Conservation (phyloP, 768 basidiomycete species). For the Aureoboletus auriporus region DNA sequence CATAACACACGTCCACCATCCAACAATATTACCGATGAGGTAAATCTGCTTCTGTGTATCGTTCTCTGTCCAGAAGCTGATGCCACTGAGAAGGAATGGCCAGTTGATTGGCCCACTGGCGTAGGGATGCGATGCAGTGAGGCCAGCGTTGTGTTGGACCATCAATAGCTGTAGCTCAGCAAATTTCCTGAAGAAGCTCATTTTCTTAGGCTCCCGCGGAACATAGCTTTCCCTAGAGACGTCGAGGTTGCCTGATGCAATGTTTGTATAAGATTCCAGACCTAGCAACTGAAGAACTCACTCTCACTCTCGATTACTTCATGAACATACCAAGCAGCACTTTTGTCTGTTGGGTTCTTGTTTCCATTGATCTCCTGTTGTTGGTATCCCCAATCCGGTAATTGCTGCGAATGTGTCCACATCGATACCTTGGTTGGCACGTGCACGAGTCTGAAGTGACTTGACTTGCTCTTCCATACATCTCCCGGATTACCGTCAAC, state of each 20-base stretch:
- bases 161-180: slow-evolving; percentile 90
- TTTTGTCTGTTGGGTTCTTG: slow-evolving; percentile 81
- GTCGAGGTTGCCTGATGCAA: slow-evolving; percentile 53
- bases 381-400: slow-evolving; percentile 96
- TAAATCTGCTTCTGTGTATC: slow-evolving; percentile 90
- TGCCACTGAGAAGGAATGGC: slow-evolving; percentile 95
- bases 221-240: slow-evolving; percentile 44
- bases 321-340: slow-evolving; percentile 86
- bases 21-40: slow-evolving; percentile 88
- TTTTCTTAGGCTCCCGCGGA: slow-evolving; percentile 68
- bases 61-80: slow-evolving; percentile 96
- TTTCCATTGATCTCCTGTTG: slow-evolving; percentile 99
- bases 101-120: slow-evolving; percentile 95
- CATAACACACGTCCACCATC: slow-evolving; percentile 93
- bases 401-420: slow-evolving; percentile 83
- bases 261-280: slow-evolving; percentile 5
- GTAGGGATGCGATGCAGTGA: slow-evolving; percentile 97
- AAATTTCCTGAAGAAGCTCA: slow-evolving; percentile 95
- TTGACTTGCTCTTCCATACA: slow-evolving; percentile 90
- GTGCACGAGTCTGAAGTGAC: slow-evolving; percentile 89
- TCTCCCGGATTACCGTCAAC: slow-evolving; percentile 73
- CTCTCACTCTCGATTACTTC: slow-evolving; percentile 72
- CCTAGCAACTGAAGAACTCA: slow-evolving; percentile 34
- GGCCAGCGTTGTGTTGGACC: slow-evolving; percentile 98
- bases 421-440: slow-evolving; percentile 86